phyloP scores from a whole-genome alignment of 2,329 filamentous ascomycete species.

The Pleomassaria siparia region DNA sequence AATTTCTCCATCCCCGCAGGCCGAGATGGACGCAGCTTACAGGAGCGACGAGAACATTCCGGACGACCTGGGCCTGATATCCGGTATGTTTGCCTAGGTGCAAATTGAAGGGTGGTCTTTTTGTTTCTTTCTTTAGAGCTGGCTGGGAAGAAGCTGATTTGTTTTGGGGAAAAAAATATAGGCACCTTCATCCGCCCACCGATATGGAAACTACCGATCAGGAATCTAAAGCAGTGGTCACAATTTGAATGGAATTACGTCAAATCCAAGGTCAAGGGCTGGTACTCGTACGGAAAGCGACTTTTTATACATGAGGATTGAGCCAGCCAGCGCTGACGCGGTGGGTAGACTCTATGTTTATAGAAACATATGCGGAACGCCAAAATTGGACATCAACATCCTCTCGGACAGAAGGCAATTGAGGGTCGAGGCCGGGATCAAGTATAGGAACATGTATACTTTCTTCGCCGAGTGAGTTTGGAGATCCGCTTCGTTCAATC shows the following conservation, averaged over 20 bases:
- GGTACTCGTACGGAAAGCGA: slow-evolving; percentile 10
- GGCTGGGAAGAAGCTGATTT: too few relatives aligned
- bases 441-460: slow-evolving; percentile 64
- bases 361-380: background rate
- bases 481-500: background rate
- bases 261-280: slow-evolving; percentile 4
- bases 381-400: background rate
- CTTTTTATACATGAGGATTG: too few relatives aligned
- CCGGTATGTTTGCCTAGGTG: background rate
- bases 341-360: background rate
- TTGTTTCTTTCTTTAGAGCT: too few relatives aligned
- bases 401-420: slow-evolving; percentile 1
- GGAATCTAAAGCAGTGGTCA: slow-evolving; percentile 1
- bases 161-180: too few relatives aligned
- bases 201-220: background rate
- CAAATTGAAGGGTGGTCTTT: background rate
- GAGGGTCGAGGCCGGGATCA: slow-evolving; percentile 51
- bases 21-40: background rate
- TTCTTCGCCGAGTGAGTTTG: slow-evolving; percentile 57
- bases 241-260: slow-evolving; percentile 17
- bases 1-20: background rate
- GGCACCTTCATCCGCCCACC: slow-evolving; percentile 15
- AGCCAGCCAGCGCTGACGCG: background rate
- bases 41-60: background rate
- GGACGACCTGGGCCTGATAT: background rate